Evolutionary conservation across 441 rosid genomes (phyloP).

Genomic region (Populus hybrid): DNA sequence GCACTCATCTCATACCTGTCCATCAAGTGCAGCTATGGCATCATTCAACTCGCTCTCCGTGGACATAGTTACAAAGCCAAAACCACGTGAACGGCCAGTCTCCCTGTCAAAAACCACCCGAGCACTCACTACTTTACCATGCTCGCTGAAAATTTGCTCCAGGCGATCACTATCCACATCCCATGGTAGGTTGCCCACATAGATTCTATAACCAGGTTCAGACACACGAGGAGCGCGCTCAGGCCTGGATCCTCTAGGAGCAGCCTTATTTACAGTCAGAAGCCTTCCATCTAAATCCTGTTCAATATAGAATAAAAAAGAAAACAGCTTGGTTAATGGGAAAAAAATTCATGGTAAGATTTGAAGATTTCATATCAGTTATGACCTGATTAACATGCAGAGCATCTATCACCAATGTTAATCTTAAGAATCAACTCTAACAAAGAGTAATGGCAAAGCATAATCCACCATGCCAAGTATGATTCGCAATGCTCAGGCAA

Average conservation of each 20-base stretch:
- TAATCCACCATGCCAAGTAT: background rate
- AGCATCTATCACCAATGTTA: background rate
- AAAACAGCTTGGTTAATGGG: slow-evolving; percentile 4
- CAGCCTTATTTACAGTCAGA: slow-evolving; percentile 65
- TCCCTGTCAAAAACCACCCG: slow-evolving; percentile 62
- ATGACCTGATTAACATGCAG: background rate
- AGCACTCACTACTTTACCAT: slow-evolving; percentile 61
- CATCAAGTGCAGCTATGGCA: slow-evolving; percentile 75
- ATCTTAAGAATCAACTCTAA: background rate
- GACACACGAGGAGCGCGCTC: slow-evolving; percentile 43
- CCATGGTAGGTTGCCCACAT: slow-evolving; percentile 72
- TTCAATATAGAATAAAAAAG: background rate
- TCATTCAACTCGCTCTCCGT: slow-evolving; percentile 63
- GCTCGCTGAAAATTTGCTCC: slow-evolving; percentile 65
- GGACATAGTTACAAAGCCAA: slow-evolving; percentile 70
- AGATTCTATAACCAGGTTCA: slow-evolving; percentile 39
- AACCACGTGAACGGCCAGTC: slow-evolving; percentile 69
- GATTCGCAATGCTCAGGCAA: background rate
- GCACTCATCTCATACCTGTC: slow-evolving; percentile 42
- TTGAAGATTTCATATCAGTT: background rate
- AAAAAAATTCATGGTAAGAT: background rate
- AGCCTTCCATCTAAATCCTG: slow-evolving; percentile 60
- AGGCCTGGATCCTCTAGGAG: slow-evolving; percentile 56
- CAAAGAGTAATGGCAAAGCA: background rate
- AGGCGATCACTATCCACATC: slow-evolving; percentile 49